phyloP scores from a whole-genome alignment of 768 basidiomycete species.

The Leucocoprinus sp. region DNA sequence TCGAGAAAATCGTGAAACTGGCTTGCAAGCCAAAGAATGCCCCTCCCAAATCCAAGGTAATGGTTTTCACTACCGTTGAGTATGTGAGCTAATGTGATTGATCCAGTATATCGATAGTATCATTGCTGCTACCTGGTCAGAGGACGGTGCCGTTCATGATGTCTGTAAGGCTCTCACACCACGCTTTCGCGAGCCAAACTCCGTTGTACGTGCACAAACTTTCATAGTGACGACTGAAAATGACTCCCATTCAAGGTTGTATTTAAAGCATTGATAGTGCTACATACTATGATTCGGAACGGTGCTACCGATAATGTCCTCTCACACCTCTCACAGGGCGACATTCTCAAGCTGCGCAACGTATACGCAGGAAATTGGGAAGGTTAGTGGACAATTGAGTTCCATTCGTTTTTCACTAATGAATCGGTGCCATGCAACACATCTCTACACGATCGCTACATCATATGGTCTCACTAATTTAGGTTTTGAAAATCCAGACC shows the following conservation, averaged over 20 bases:
- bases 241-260: constrained; percentile 55
- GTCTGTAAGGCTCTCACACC: constrained; percentile 84
- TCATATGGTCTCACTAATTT: constrained; percentile 7
- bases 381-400: constrained; percentile 35
- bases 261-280: constrained; percentile 94
- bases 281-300: constrained; percentile 95
- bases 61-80: neutral
- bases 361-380: constrained; percentile 84
- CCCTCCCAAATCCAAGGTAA: constrained; percentile 90
- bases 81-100: constrained; percentile 8
- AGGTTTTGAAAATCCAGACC: constrained; percentile 85
- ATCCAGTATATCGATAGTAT: constrained; percentile 91
- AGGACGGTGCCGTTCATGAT: constrained; percentile 89
- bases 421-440: neutral
- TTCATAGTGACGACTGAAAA: neutral
- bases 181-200: constrained; percentile 86
- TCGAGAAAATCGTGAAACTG: constrained; percentile 88
- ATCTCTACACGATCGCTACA: constrained; percentile 4
- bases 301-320: constrained; percentile 95
- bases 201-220: constrained; percentile 50
- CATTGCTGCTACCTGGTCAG: constrained; percentile 93
- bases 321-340: constrained; percentile 69
- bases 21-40: constrained; percentile 98
- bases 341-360: constrained; percentile 75
- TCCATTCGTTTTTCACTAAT: neutral